Base-by-base conservation (phyloP, 208 protist genomes). In the Lotmaria passim region DNA sequence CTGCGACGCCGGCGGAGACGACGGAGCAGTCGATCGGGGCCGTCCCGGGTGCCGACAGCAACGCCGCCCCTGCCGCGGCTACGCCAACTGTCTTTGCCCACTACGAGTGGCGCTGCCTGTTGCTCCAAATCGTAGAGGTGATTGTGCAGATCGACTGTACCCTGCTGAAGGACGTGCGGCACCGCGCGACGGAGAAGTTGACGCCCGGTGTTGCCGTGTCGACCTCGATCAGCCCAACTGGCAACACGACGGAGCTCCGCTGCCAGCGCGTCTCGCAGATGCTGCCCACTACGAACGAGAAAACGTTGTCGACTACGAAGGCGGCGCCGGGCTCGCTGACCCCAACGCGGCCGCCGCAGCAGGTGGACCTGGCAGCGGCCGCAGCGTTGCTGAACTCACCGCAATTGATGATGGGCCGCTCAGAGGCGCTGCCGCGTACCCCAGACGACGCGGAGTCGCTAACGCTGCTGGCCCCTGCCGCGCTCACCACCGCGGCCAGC, bases 81-180 rank as follows among this genome's bases (percentile, higher is more conserved):
- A 6, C 30, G 1, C 44, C 48, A 0, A 47, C 60, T 19, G 66
- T 81, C 8, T 69, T 79, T 23, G 69, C 48, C 14, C 51, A 81
- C 44, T 75, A 78, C 53, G 79, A 84, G 33, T 88, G 83, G 83
- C 74, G 83, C 47, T 57, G 46, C 30, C 73, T 88, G 53, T 73
- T 88, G 15, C 65, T 88, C 46, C 69, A 68, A 19, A 75, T 85
- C n/a, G 85, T 93, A 15, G 68, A 85, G 23, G 50, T 83, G 19
- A 61, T 94, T 23, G 57, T 89, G 33, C 66, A 75, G 31, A 87
- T 87, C 23, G 87, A 93, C 58, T 8, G 67, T 14, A 23, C 39
- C n/a, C 64, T 86, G 6, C 51, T 77, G 23, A n/a, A 58, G 8
- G 63, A 77, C 15, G 63, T 66, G 21, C 62, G 71, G 2, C 55